A percentile compares a stretch with the other conserved stretches of the same genome.
Conservation (phyloP, 75 land plant species). For the Pinus taeda region DNA sequence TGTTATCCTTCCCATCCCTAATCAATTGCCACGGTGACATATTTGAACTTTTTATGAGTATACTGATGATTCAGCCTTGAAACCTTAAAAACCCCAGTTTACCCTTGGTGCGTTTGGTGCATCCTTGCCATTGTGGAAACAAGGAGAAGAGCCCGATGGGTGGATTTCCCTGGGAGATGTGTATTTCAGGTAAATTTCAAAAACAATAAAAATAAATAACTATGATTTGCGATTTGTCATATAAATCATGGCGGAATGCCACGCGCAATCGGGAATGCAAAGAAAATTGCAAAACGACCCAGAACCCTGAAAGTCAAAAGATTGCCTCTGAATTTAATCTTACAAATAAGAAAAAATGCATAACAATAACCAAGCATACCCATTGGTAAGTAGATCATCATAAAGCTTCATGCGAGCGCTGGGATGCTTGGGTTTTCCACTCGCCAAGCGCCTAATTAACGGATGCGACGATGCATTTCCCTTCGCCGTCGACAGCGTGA, state of each 20-base stretch:
- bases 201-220: not conserved
- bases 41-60: too few species aligned
- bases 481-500: constrained; percentile 13
- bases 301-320: not conserved
- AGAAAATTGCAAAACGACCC: not conserved
- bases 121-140: too few species aligned
- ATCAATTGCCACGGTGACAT: too few species aligned
- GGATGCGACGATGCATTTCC: not conserved
- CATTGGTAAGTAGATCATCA: constrained; percentile 92
- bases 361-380: constrained; percentile 32
- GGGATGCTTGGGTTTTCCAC: not conserved
- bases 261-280: not conserved
- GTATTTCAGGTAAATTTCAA: not conserved
- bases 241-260: not conserved
- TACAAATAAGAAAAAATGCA: not conserved
- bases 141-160: too few species aligned
- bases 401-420: constrained; percentile 82
- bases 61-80: too few species aligned
- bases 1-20: too few species aligned
- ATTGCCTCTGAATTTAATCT: not conserved
- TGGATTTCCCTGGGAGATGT: too few species aligned
- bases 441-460: constrained; percentile 7
- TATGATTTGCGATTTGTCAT: not conserved
- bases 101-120: too few species aligned
- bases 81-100: too few species aligned